These are phyloP conservation scores for Rhipidocladum racemiflorum DNA, from an alignment of 176 grass and related monocot species.

Conservation along the genomic window DNA sequence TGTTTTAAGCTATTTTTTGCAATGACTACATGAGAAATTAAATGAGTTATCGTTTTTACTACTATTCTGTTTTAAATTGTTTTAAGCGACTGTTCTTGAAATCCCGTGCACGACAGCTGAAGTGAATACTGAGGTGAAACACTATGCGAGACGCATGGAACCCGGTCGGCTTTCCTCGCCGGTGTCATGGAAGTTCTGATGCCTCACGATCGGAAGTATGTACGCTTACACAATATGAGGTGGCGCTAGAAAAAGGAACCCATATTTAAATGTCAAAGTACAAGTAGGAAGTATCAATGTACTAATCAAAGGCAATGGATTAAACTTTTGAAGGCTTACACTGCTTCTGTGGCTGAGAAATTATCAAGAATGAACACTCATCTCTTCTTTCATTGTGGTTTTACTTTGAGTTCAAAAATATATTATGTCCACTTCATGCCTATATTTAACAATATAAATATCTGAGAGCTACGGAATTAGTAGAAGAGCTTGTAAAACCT, in stretches of 20 bases:
- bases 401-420: too few relatives aligned
- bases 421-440: too few relatives aligned
- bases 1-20: not conserved
- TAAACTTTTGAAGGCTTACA: too few relatives aligned
- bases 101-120: not conserved
- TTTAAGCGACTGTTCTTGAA: not conserved
- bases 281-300: not conserved
- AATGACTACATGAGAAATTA: not conserved
- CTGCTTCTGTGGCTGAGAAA: too few relatives aligned
- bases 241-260: not conserved
- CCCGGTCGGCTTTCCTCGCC: not conserved
- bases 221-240: not conserved
- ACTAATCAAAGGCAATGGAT: not conserved
- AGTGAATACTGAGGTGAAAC: not conserved
- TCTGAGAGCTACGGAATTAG: too few relatives aligned
- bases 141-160: not conserved
- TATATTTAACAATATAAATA: too few relatives aligned
- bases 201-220: not conserved
- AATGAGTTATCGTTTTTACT: not conserved
- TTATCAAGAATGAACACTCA: too few relatives aligned
- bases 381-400: too few relatives aligned
- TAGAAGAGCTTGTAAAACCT: too few relatives aligned
- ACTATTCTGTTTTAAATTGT: not conserved
- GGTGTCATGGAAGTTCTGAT: not conserved
- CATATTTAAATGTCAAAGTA: not conserved